These are phyloP conservation scores for Yamadazyma scolyti DNA, from an alignment of 805 yeast species.

Conservation along the genomic window DNA sequence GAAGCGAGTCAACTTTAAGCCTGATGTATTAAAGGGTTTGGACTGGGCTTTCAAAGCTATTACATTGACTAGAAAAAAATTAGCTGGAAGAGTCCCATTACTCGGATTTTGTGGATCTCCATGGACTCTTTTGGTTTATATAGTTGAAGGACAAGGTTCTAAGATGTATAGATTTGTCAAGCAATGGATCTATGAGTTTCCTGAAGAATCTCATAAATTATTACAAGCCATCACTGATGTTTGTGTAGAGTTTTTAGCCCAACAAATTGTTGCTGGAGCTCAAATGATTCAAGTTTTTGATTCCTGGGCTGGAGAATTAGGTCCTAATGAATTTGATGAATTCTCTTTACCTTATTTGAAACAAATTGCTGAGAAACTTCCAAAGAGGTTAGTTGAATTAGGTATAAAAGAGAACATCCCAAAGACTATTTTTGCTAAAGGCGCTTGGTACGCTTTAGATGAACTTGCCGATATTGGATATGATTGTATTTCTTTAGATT, in stretches of 20 bases:
- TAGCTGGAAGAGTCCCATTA: slow-evolving; percentile 88
- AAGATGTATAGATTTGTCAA: slow-evolving; percentile 87
- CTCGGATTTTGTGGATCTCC: slow-evolving; percentile 98
- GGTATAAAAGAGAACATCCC: slow-evolving; percentile 76
- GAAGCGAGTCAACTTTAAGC: slow-evolving; percentile 52
- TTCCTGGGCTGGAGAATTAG: slow-evolving; percentile 97
- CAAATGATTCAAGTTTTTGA: slow-evolving; percentile 97
- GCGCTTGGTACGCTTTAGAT: slow-evolving; percentile 95
- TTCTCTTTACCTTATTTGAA: slow-evolving; percentile 85
- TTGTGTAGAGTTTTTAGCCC: slow-evolving; percentile 88
- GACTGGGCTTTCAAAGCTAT: slow-evolving; percentile 97
- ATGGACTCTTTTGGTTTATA: slow-evolving; percentile 94
- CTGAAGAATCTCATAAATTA: slow-evolving; percentile 65
- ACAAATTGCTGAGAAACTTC: slow-evolving; percentile 69
- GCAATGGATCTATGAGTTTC: slow-evolving; percentile 84
- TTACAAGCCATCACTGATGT: slow-evolving; percentile 79
- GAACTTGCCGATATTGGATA: slow-evolving; percentile 78
- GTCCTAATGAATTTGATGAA: slow-evolving; percentile 82
- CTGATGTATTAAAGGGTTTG: slow-evolving; percentile 71
- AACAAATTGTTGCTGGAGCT: slow-evolving; percentile 96
- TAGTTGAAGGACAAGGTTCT: slow-evolving; percentile 97
- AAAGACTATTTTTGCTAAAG: slow-evolving; percentile 87
- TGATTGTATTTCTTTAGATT: slow-evolving; percentile 87
- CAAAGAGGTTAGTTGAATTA: slow-evolving; percentile 63
- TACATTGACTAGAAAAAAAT: slow-evolving; percentile 79